Percentiles rank a stretch among this genome's conserved stretches.
Evolutionary conservation across 306 rosid genomes (phyloP).

Genomic region (Delonix regia): DNA sequence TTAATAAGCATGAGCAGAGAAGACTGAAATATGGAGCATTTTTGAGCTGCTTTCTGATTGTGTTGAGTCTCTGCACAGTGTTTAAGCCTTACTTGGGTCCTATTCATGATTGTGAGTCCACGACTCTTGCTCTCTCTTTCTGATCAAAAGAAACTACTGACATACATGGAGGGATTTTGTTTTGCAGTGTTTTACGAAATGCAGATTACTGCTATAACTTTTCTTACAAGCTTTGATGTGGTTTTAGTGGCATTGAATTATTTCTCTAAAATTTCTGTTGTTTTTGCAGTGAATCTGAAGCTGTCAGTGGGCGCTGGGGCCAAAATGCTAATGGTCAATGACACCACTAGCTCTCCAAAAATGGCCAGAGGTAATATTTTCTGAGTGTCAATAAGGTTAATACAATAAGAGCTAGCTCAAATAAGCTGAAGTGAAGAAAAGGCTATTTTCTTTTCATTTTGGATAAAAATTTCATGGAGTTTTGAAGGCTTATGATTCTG

Average conservation of each 20-base stretch:
- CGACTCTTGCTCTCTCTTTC: constrained; percentile 13
- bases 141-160: background rate
- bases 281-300: constrained; percentile 62
- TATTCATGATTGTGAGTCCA: constrained; percentile 65
- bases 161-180: background rate
- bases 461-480: no score
- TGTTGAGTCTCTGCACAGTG: constrained; percentile 67
- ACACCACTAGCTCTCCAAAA: constrained; percentile 39
- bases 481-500: constrained; percentile 14
- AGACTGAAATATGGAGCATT: constrained; percentile 76
- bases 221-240: background rate
- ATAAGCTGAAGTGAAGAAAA: no score
- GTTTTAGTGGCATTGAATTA: background rate
- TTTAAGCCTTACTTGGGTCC: constrained; percentile 71
- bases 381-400: constrained; percentile 11
- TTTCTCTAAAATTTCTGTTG: background rate
- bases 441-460: no score
- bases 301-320: constrained; percentile 47
- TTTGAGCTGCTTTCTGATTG: constrained; percentile 54
- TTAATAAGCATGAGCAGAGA: constrained; percentile 79
- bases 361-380: constrained; percentile 41
- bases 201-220: constrained; percentile 16
- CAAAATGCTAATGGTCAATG: constrained; percentile 61
- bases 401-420: constrained; percentile 4
- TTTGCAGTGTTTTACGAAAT: background rate